A percentile compares a stretch with the other conserved stretches of the same genome.
These are phyloP conservation scores for Rhizopus sp. DNA, from an alignment of 371 early-diverging fungal genomes.

Conservation along the genomic window DNA sequence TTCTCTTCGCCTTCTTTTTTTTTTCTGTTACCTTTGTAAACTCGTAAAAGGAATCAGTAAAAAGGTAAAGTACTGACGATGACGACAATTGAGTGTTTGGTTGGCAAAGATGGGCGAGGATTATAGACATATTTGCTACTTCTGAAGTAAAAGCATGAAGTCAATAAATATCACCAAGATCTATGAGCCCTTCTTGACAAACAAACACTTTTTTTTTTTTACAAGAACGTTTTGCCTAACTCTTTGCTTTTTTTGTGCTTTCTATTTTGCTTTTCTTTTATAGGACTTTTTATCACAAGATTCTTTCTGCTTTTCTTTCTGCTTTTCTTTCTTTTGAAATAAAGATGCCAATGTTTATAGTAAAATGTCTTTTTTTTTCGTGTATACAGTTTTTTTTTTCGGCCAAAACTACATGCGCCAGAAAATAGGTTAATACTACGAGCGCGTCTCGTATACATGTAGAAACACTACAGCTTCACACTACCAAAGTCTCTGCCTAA, in stretches of 20 bases:
- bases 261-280: background rate
- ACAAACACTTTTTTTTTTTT: slow-evolving; percentile 1
- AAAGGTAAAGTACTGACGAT: slow-evolving; percentile 6
- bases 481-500: no score
- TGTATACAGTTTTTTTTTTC: no score
- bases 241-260: slow-evolving; percentile 2
- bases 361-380: no score
- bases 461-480: no score
- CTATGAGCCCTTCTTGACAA: slow-evolving; percentile 17
- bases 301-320: no score
- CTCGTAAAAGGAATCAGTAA: background rate
- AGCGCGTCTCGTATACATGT: no score
- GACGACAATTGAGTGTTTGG: background rate
- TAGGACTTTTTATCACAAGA: background rate
- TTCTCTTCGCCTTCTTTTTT: no score
- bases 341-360: no score
- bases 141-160: slow-evolving; percentile 23
- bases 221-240: background rate
- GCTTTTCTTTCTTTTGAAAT: no score
- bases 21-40: no score
- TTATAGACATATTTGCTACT: slow-evolving; percentile 30
- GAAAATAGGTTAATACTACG: no score
- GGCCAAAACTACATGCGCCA: no score
- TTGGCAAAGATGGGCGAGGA: slow-evolving; percentile 13
- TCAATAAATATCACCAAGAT: slow-evolving; percentile 30